A percentile compares a stretch with the other conserved stretches of the same genome.
Conservation (phyloP, 2,329 filamentous ascomycete genomes). For the Verruconis gallopava region DNA sequence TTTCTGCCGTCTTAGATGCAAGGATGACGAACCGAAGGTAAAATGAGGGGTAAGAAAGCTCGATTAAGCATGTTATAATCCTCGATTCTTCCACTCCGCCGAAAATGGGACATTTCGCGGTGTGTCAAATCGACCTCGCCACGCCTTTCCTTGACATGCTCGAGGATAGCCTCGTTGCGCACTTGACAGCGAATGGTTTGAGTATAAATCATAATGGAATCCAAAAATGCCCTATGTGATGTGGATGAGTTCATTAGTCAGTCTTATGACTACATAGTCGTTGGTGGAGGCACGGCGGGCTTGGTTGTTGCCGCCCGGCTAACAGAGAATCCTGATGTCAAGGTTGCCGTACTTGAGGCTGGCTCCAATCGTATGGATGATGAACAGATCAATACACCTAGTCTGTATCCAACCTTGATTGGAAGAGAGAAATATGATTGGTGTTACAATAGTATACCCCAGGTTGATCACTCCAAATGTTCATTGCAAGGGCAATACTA, state of each 20-base stretch:
- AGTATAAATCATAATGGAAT: too few relatives aligned
- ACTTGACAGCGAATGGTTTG: too few relatives aligned
- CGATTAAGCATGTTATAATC: too few relatives aligned
- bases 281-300: conserved; percentile 5
- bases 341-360: conserved; percentile 7
- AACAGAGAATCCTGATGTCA: conserved; percentile 11
- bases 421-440: conserved; percentile 17
- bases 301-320: neutral
- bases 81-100: too few relatives aligned
- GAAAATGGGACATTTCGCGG: too few relatives aligned
- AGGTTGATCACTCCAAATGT: neutral
- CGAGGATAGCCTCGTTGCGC: too few relatives aligned
- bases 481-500: neutral
- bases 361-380: conserved; percentile 11
- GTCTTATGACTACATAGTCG: neutral
- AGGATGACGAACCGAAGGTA: too few relatives aligned
- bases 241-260: neutral
- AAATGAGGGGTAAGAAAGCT: too few relatives aligned
- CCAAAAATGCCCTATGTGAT: conserved; percentile 1
- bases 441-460: conserved; percentile 2
- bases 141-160: too few relatives aligned
- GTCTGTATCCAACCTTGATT: neutral
- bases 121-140: too few relatives aligned
- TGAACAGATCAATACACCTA: conserved; percentile 3
- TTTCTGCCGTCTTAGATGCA: too few relatives aligned